Evolutionary conservation across 2,329 filamentous ascomycete genomes (phyloP).

Genomic region (Hypocreales sp.): DNA sequence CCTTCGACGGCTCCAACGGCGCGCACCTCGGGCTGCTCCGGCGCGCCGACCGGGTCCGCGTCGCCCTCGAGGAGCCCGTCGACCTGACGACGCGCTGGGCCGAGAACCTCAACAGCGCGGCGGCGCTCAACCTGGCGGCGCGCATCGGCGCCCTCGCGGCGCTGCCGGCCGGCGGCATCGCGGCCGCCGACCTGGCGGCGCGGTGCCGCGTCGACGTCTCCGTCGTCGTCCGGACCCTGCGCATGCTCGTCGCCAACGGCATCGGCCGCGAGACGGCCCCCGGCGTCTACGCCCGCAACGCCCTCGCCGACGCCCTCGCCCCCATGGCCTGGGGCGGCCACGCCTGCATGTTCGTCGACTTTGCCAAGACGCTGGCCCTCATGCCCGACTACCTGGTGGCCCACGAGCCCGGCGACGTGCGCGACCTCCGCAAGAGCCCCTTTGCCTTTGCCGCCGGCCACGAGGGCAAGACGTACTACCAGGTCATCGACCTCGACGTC

Average conservation of each 20-base stretch:
- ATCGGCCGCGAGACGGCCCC: slow-evolving; percentile 13
- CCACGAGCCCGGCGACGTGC: slow-evolving; percentile 11
- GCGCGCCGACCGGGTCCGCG: neutral
- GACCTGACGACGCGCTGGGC: neutral
- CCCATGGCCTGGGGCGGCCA: slow-evolving; percentile 13
- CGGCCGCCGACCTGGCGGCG: neutral
- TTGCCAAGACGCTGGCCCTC: slow-evolving; percentile 10
- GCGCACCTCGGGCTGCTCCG: neutral
- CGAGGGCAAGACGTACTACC: slow-evolving; percentile 17
- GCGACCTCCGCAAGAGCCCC: slow-evolving; percentile 13
- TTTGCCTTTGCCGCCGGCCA: slow-evolving; percentile 12
- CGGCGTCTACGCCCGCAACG: slow-evolving; percentile 16
- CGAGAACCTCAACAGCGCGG: neutral
- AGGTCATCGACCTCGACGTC: slow-evolving; percentile 10
- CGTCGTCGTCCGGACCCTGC: slow-evolving; percentile 15
- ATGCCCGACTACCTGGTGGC: slow-evolving; percentile 12
- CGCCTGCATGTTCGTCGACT: slow-evolving; percentile 16
- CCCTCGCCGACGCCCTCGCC: slow-evolving; percentile 12
- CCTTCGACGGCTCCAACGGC: neutral
- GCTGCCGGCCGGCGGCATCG: neutral
- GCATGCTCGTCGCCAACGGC: slow-evolving; percentile 14
- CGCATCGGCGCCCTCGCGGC: neutral
- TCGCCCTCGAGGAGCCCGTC: neutral
- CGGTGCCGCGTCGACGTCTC: slow-evolving; percentile 13
- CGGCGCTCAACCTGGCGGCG: neutral